phyloP scores from a whole-genome alignment of 345 rosid genomes.

The Dipteronia sinensis region DNA sequence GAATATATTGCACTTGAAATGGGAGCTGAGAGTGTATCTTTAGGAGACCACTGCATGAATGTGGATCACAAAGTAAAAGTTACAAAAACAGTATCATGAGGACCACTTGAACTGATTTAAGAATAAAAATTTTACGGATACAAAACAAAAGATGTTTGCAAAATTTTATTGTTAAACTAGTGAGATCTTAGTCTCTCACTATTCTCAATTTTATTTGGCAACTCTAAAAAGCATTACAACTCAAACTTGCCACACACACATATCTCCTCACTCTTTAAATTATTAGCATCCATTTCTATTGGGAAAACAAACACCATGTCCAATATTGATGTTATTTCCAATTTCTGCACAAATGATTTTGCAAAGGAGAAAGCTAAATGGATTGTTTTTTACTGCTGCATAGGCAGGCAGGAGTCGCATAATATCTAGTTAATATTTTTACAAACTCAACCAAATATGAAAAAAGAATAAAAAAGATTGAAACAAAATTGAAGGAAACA shows the following conservation, averaged over 20 bases:
- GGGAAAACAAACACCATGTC: too few species aligned
- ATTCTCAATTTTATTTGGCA: not conserved
- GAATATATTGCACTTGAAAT: conserved; percentile 58
- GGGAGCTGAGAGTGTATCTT: conserved; percentile 46
- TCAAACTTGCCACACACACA: not conserved
- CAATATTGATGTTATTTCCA: too few species aligned
- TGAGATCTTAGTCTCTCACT: not conserved
- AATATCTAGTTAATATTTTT: not conserved
- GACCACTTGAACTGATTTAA: not conserved
- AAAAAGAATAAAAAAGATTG: not conserved
- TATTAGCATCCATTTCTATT: too few species aligned
- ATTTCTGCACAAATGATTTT: too few species aligned
- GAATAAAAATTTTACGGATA: not conserved
- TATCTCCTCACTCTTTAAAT: too few species aligned
- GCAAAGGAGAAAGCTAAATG: too few species aligned
- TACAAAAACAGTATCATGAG: not conserved
- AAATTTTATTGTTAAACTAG: not conserved
- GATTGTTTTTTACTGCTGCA: too few species aligned
- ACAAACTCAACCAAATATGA: not conserved
- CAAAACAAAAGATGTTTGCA: not conserved
- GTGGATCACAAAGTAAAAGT: not conserved
- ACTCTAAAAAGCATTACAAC: not conserved
- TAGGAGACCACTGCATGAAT: conserved; percentile 50
- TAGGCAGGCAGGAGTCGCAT: too few species aligned
- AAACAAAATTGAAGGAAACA: too few species aligned